A percentile compares a stretch with the other conserved stretches of the same genome.
These are phyloP conservation scores for Scedosporium apiospermum DNA, from an alignment of 2,329 filamentous ascomycete species.

Conservation along the genomic window DNA sequence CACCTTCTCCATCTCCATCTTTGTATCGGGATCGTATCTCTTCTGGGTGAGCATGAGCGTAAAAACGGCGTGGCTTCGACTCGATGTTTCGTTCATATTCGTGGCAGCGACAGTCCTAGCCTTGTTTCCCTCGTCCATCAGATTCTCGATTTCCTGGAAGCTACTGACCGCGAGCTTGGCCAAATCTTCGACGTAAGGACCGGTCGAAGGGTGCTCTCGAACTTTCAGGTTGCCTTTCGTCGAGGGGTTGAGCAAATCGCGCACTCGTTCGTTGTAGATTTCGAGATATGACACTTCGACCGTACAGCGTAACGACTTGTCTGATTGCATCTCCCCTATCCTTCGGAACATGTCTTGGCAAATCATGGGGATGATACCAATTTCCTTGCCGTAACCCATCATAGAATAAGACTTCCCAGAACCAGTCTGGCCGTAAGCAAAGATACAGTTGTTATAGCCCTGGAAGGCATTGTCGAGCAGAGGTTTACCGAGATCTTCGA, in stretches of 20 bases:
- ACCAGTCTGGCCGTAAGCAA: conserved; percentile 96
- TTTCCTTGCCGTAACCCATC: conserved; percentile 97
- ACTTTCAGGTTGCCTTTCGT: conserved; percentile 97
- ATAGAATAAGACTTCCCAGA: conserved; percentile 99
- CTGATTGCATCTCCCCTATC: conserved; percentile 60
- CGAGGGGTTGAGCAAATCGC: conserved; percentile 87
- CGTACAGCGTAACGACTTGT: conserved; percentile 75
- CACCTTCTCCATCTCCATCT: conserved; percentile 95
- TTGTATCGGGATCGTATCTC: conserved; percentile 79
- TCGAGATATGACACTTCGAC: conserved; percentile 98
- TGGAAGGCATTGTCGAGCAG: conserved; percentile 96
- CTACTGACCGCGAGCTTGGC: conserved; percentile 90
- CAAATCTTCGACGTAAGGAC: conserved; percentile 95
- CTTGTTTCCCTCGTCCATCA: conserved; percentile 99
- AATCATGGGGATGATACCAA: conserved; percentile 92
- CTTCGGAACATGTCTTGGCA: conserved; percentile 96
- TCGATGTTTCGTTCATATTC: conserved; percentile 99
- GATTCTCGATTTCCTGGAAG: conserved; percentile 89
- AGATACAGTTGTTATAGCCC: conserved; percentile 99
- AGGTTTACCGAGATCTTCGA: conserved; percentile 78
- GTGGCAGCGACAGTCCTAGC: conserved; percentile 94
- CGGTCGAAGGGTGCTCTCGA: conserved; percentile 92
- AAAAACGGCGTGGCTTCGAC: conserved; percentile 96
- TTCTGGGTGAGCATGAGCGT: conserved; percentile 94
- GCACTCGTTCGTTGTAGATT: conserved; percentile 97